Evolutionary conservation across 2,329 filamentous ascomycete species (phyloP), one percentile per base, ranked within the genome.

Genomic region (Aspergillus sp.): DNA sequence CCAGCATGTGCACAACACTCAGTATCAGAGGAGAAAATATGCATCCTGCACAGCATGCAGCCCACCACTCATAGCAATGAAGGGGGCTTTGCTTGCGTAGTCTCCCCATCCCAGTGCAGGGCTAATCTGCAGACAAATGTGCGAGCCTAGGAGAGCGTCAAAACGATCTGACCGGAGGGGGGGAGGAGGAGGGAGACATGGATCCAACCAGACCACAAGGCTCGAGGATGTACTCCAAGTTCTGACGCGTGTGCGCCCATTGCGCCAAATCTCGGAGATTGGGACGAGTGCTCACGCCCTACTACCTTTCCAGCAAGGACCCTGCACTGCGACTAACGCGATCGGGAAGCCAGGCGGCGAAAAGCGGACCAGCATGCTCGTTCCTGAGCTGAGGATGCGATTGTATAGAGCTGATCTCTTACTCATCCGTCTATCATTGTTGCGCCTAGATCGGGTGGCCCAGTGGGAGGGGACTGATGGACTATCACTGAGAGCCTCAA

Each of bases 311-410:
- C 22, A 26, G 24, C 19, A 20, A 22, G 3, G 50, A 43, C 50
- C 50, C 50, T 52, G 45, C 50, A 44, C 48, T 35, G 26, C n/a
- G 19, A n/a, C 50, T 52, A 52, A 44, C 50, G 46, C 6, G 13
- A 52, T 47, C 4, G 1, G 50, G 50, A 20, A 45, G 50, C 20
- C 35, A 40, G 33, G 22, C n/a, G 30, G 36, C 13, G 20, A 47
- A 30, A 20, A 36, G 24, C 38, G 35, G 32, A 46, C 14, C 16
- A 41, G 36, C 46, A 47, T n/a, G 22, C 33, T 42, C 16, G 40
- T 42, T 42, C 40, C 40, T 42, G 40, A 42, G 19, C 14, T 19
- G 16, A 20, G 13, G 40, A 10, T 17, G 40, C 19, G 40, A 24
- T 42, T 8, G 40, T 42, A 42, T 42, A 42, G 40, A 42, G 40